Evolutionary conservation across 805 yeast species (phyloP).

Genomic region (Ogataea siamensis): DNA sequence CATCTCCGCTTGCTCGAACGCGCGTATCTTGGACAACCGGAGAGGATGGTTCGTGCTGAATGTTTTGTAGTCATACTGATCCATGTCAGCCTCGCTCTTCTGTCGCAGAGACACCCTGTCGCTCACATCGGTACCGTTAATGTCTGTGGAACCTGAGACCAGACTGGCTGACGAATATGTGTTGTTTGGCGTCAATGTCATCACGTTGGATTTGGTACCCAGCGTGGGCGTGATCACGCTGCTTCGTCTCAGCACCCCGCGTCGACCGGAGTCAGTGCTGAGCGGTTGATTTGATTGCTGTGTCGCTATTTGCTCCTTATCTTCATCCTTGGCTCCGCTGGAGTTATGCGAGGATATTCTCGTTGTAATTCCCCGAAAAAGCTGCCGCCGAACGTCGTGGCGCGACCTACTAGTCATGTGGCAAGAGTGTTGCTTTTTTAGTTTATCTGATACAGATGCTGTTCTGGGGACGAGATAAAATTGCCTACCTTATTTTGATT

Average conservation of each 20-base stretch:
- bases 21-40: slow-evolving; percentile 34
- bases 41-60: slow-evolving; percentile 35
- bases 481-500: background rate
- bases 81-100: slow-evolving; percentile 26
- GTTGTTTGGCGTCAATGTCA: slow-evolving; percentile 24
- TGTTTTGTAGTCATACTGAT: slow-evolving; percentile 36
- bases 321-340: slow-evolving; percentile 16
- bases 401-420: slow-evolving; percentile 26
- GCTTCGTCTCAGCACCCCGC: slow-evolving; percentile 18
- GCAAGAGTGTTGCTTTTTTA: background rate
- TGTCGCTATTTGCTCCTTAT: slow-evolving; percentile 16
- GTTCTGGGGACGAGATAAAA: background rate
- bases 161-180: slow-evolving; percentile 24
- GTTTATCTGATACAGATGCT: background rate
- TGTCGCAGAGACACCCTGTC: slow-evolving; percentile 27
- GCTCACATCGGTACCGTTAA: slow-evolving; percentile 19
- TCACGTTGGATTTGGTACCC: slow-evolving; percentile 19
- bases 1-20: slow-evolving; percentile 38
- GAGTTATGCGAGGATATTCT: slow-evolving; percentile 29
- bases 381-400: slow-evolving; percentile 34
- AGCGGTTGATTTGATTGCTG: slow-evolving; percentile 13
- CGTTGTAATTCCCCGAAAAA: slow-evolving; percentile 35
- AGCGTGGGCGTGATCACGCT: slow-evolving; percentile 27
- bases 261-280: slow-evolving; percentile 9
- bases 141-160: slow-evolving; percentile 20